Conservation (phyloP, 257 asterid species). For the Forsythia viridissima region DNA sequence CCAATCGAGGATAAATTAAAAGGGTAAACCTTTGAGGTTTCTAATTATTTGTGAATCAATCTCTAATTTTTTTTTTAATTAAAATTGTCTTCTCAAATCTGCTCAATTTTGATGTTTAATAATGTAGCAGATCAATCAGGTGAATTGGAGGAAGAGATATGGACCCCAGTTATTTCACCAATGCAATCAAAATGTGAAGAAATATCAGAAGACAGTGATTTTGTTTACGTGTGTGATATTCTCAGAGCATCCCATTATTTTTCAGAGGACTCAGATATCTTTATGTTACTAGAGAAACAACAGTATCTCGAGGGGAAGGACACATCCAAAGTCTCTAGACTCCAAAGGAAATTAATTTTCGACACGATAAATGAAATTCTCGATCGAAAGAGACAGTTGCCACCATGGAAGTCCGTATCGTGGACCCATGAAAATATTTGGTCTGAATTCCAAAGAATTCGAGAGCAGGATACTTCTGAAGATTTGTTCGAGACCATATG, state of each 20-base stretch:
- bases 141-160: conserved; percentile 62
- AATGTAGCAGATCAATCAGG: conserved; percentile 45
- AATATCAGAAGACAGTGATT: conserved; percentile 43
- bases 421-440: conserved; percentile 47
- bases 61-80: too few relatives aligned
- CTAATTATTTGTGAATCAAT: too few relatives aligned
- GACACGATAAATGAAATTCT: conserved; percentile 69
- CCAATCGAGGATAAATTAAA: too few relatives aligned
- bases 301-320: conserved; percentile 67
- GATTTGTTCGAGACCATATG: conserved; percentile 66
- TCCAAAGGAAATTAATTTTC: conserved; percentile 65
- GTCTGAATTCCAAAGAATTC: conserved; percentile 64
- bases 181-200: conserved; percentile 36
- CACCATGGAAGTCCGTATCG: conserved; percentile 71
- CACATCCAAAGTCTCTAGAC: conserved; percentile 49
- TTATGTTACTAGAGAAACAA: conserved; percentile 70
- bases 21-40: too few relatives aligned
- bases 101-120: conserved; percentile 4
- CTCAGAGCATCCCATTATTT: conserved; percentile 59
- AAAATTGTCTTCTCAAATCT: background rate
- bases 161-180: conserved; percentile 49
- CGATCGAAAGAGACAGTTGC: conserved; percentile 57
- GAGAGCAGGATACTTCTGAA: conserved; percentile 42
- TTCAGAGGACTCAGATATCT: conserved; percentile 59
- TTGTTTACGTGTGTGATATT: conserved; percentile 63